Evolutionary conservation across 805 yeast species (phyloP), one percentile per base, ranked within the genome.

Genomic region (Schwanniomyces vanrijiae): DNA sequence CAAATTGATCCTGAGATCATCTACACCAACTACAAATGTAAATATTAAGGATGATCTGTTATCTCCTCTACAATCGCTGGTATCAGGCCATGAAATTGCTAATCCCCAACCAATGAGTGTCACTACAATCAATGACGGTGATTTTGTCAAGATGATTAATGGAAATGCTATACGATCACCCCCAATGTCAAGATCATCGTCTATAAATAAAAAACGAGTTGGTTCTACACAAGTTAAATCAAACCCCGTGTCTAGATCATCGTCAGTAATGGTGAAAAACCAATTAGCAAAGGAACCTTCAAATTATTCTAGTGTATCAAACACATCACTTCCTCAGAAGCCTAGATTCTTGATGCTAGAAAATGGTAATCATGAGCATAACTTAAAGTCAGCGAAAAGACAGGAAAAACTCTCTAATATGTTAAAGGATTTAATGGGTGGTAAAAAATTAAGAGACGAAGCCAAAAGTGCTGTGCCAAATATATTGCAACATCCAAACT

Each of bases 341-440:
- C 80, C 80, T 1, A 56, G 91, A 37, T 84, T 84, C 59, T 56
- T 69, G 18, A 66, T 83, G 59, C 68, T 71, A 42, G 89, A 83
- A 42, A 85, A 84, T 54, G 95, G 96, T 4, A 53, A 69, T 10
- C 99, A 92, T 65, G 88, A 81, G 58, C 99, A 92, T 65, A 82
- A 82, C 61, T 72, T 92, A 49, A 77, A 82, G 49, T 83, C 85
- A 38, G 84, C 92, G 6, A 85, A 83, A 61, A 73, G 95, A 55
- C 92, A 87, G 63, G 95, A 87, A 59, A 87, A 86, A 55, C 63
- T 87, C 31, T 76, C 84, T 6, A 82, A 82, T 49, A 85, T 87
- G 90, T 73, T 87, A 51, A 87, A 85, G 58, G 89, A 84, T 61
- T 75, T 86, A 55, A 62, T 86, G n/a, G 90, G 89, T 9, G 88